Conservation (phyloP, 495 filamentous ascomycete genomes). For the Monascus purpureus region DNA sequence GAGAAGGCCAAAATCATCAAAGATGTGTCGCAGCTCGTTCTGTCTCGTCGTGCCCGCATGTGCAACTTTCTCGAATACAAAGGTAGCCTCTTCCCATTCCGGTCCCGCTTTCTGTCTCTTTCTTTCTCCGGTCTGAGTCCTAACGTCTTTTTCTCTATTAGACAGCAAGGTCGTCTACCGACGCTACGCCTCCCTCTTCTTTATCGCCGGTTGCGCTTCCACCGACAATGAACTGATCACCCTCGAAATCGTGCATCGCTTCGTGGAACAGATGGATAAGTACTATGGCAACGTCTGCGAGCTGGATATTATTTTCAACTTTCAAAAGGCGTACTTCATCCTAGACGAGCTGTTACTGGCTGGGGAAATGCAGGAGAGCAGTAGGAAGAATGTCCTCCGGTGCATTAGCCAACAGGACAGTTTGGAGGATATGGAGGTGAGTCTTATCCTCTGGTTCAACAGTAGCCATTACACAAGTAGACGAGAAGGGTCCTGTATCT, state of each 20-base stretch:
- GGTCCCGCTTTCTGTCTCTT: slow-evolving; percentile 2
- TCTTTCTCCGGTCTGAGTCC: slow-evolving; percentile 7
- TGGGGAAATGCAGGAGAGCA: slow-evolving; percentile 96
- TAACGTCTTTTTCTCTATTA: too few species aligned
- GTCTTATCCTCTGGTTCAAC: slow-evolving; percentile 30
- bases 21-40: slow-evolving; percentile 95
- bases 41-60: slow-evolving; percentile 92
- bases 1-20: slow-evolving; percentile 99
- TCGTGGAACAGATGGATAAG: slow-evolving; percentile 99
- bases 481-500: too few species aligned
- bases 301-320: slow-evolving; percentile 98
- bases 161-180: slow-evolving; percentile 98
- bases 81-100: slow-evolving; percentile 36
- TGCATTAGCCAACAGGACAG: slow-evolving; percentile 93
- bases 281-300: slow-evolving; percentile 99
- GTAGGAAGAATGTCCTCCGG: slow-evolving; percentile 93
- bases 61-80: slow-evolving; percentile 99
- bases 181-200: slow-evolving; percentile 96
- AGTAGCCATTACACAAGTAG: too few species aligned
- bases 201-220: slow-evolving; percentile 91
- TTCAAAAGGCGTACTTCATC: slow-evolving; percentile 99
- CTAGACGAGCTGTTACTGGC: slow-evolving; percentile 91
- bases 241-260: slow-evolving; percentile 95
- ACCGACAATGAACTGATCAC: slow-evolving; percentile 97
- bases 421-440: slow-evolving; percentile 93